phyloP scores from a whole-genome alignment of 1,139 yeast species.

The Pichia sorboxylosa region DNA sequence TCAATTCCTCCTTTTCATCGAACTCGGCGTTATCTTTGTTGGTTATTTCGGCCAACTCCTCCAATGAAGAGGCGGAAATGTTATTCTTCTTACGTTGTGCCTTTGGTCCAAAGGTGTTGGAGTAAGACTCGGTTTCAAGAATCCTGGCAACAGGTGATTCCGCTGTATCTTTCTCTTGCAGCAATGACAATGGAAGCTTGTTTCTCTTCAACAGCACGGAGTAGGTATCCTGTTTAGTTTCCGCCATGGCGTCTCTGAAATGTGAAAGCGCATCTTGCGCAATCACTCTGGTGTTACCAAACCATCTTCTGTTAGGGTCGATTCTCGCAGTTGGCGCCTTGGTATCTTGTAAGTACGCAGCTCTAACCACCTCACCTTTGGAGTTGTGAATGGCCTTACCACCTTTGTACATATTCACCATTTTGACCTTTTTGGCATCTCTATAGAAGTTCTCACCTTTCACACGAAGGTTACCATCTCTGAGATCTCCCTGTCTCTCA shows the following conservation, averaged over 20 bases:
- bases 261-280: conserved; percentile 93
- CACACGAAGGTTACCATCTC: conserved; percentile 85
- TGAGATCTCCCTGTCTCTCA: conserved; percentile 64
- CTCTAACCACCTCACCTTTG: conserved; percentile 73
- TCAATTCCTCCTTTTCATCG: conserved; percentile 66
- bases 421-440: conserved; percentile 88
- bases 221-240: conserved; percentile 73
- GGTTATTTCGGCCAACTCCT: conserved; percentile 62
- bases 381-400: conserved; percentile 84
- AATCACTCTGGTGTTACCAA: conserved; percentile 92
- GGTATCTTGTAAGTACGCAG: conserved; percentile 81
- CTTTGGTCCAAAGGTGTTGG: conserved; percentile 84
- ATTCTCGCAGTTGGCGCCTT: conserved; percentile 88
- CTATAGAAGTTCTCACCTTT: conserved; percentile 95
- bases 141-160: conserved; percentile 65
- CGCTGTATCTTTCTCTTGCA: conserved; percentile 69
- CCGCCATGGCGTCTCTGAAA: conserved; percentile 90
- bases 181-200: conserved; percentile 87
- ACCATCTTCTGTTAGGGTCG: conserved; percentile 95
- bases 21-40: conserved; percentile 46
- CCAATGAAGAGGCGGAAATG: conserved; percentile 58
- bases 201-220: conserved; percentile 82
- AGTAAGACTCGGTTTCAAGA: conserved; percentile 78
- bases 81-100: conserved; percentile 89
- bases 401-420: conserved; percentile 81